Evolutionary conservation across 2,329 filamentous ascomycete species (phyloP).

Genomic region (Fusarium mexicanum): DNA sequence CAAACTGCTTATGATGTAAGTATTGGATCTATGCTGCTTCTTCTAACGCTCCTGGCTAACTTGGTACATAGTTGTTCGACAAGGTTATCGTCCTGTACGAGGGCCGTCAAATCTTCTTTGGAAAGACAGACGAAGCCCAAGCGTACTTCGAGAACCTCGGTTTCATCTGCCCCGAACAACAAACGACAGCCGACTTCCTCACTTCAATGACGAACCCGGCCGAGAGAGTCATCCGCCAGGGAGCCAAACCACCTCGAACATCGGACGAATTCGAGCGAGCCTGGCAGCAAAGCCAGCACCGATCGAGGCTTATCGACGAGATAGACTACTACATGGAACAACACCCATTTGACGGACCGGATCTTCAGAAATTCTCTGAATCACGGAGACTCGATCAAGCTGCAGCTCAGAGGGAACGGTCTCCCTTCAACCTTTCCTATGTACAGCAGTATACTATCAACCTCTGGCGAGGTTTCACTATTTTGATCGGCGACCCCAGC

Average conservation of each 20-base stretch:
- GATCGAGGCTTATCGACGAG: conserved; percentile 41
- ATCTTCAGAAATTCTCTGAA: conserved; percentile 31
- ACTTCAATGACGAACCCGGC: conserved; percentile 58
- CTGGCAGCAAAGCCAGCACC: conserved; percentile 43
- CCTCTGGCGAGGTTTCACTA: conserved; percentile 16
- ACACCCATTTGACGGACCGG: conserved; percentile 37
- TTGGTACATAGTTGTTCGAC: conserved; percentile 61
- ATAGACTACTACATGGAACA: conserved; percentile 43
- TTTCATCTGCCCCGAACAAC: conserved; percentile 61
- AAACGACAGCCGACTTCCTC: conserved; percentile 78
- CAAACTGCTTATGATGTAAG: conserved; percentile 42
- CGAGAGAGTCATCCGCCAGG: conserved; percentile 47
- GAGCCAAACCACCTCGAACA: conserved; percentile 46
- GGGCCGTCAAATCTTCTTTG: conserved; percentile 68
- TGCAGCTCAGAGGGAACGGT: conserved; percentile 3
- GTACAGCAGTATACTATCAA: conserved; percentile 14
- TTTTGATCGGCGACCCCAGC: conserved; percentile 20
- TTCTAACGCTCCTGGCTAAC: neutral
- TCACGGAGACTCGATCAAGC: conserved; percentile 35
- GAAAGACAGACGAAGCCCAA: conserved; percentile 33
- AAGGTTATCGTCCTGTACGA: conserved; percentile 75
- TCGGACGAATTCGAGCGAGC: conserved; percentile 49
- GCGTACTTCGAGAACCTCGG: conserved; percentile 52
- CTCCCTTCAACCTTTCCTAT: conserved; percentile 31
- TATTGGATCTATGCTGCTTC: neutral